Evolutionary conservation across 441 rosid genomes (phyloP).

Genomic region (Bocquillonia castaneifolia): DNA sequence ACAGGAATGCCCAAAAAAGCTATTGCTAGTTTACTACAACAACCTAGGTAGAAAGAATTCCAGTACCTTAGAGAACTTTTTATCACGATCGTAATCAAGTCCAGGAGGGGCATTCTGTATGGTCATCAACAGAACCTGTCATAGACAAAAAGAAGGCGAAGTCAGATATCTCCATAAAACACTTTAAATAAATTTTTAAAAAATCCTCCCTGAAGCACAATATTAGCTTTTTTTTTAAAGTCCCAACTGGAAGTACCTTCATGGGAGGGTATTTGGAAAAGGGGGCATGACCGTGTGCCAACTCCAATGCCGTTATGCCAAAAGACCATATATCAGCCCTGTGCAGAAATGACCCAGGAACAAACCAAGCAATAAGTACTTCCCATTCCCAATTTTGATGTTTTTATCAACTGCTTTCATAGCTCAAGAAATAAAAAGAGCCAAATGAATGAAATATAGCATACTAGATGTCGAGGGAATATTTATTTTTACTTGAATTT

Average conservation of each 20-base stretch:
- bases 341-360: conserved; percentile 24
- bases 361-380: conserved; percentile 26
- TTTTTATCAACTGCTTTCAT: background rate
- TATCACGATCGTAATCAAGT: conserved; percentile 95
- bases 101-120: conserved; percentile 99
- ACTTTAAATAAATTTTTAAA: background rate
- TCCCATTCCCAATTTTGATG: conserved; percentile 4
- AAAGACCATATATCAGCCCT: conserved; percentile 99
- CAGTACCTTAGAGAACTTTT: conserved; percentile 95
- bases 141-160: conserved; percentile 3
- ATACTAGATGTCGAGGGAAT: background rate
- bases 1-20: background rate
- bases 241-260: conserved; percentile 64
- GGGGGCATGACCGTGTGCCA: conserved; percentile 99
- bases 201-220: conserved; percentile 3
- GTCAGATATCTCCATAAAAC: conserved; percentile 8
- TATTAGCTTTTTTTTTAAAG: conserved; percentile 16
- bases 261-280: conserved; percentile 96
- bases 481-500: background rate
- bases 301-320: conserved; percentile 94
- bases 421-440: background rate
- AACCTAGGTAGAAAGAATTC: conserved; percentile 57
- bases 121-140: conserved; percentile 94
- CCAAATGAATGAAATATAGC: background rate
- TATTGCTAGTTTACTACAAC: conserved; percentile 9